phyloP scores from a whole-genome alignment of 805 yeast genomes.

The Naumovozyma baii region DNA sequence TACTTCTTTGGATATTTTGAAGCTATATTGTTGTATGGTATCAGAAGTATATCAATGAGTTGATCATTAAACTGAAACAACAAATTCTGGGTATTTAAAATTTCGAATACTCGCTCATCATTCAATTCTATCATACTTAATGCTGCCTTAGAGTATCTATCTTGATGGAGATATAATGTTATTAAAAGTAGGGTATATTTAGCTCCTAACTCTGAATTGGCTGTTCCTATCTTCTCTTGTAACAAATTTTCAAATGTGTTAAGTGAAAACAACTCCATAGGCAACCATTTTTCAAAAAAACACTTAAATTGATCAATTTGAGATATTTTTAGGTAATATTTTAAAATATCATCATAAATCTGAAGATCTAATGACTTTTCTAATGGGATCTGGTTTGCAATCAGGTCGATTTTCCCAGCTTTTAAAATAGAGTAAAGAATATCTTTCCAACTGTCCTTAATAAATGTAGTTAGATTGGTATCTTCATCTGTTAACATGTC shows the following conservation, averaged over 20 bases:
- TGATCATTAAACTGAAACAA: slow-evolving; percentile 39
- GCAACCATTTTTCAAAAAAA: slow-evolving; percentile 49
- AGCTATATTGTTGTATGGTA: slow-evolving; percentile 28
- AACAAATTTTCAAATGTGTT: slow-evolving; percentile 36
- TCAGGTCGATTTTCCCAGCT: slow-evolving; percentile 34
- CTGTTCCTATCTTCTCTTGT: slow-evolving; percentile 36
- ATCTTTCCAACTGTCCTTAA: slow-evolving; percentile 48
- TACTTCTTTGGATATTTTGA: slow-evolving; percentile 23
- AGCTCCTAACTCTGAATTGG: slow-evolving; percentile 15
- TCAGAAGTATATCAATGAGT: slow-evolving; percentile 43
- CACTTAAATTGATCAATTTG: slow-evolving; percentile 33
- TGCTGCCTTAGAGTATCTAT: slow-evolving; percentile 55
- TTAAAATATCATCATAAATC: slow-evolving; percentile 40
- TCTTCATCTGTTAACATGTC: slow-evolving; percentile 14
- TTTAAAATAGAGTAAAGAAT: slow-evolving; percentile 49
- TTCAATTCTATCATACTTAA: slow-evolving; percentile 48
- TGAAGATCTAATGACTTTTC: slow-evolving; percentile 30
- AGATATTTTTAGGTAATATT: slow-evolving; percentile 33
- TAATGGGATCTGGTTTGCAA: slow-evolving; percentile 51
- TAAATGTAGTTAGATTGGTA: slow-evolving; percentile 11
- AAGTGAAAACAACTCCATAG: slow-evolving; percentile 38
- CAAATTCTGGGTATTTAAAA: slow-evolving; percentile 50
- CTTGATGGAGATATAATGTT: slow-evolving; percentile 44
- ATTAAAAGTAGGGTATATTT: slow-evolving; percentile 33
- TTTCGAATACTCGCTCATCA: slow-evolving; percentile 46